These are phyloP conservation scores for Scorias spongiosa DNA, from an alignment of 2,329 filamentous ascomycete genomes.

Conservation along the genomic window DNA sequence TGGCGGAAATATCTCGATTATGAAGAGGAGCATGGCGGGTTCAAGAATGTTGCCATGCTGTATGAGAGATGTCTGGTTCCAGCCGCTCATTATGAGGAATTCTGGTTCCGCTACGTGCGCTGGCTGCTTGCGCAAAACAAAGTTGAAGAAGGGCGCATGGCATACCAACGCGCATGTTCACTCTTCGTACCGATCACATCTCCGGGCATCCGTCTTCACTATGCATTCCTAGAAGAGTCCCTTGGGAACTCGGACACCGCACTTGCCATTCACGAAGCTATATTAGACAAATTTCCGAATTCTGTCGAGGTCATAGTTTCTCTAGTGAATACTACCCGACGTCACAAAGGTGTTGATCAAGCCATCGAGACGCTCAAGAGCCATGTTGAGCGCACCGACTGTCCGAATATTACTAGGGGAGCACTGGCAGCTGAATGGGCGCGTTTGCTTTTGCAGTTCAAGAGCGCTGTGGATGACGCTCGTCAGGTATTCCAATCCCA, in stretches of 20 bases:
- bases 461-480: constrained; percentile 60
- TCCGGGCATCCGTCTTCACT: constrained; percentile 73
- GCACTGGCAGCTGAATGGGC: constrained; percentile 83
- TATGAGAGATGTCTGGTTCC: constrained; percentile 91
- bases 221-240: constrained; percentile 89
- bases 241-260: constrained; percentile 61
- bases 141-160: constrained; percentile 78
- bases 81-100: constrained; percentile 89
- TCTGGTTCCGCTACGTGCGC: constrained; percentile 91
- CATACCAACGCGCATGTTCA: constrained; percentile 75
- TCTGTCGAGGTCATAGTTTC: constrained; percentile 80
- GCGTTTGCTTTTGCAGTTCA: constrained; percentile 70
- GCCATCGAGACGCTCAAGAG: constrained; percentile 71
- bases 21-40: constrained; percentile 74
- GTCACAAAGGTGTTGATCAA: constrained; percentile 68
- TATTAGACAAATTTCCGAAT: constrained; percentile 61
- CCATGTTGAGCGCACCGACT: constrained; percentile 58
- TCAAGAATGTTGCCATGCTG: constrained; percentile 58
- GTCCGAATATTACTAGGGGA: constrained; percentile 68
- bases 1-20: constrained; percentile 97
- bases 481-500: constrained; percentile 73
- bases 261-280: constrained; percentile 67
- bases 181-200: constrained; percentile 76
- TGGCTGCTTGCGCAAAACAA: constrained; percentile 85
- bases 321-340: constrained; percentile 71